A percentile compares a stretch with the other conserved stretches of the same genome.
Evolutionary conservation across 768 basidiomycete genomes (phyloP).

Genomic region (Mycena galericulata): DNA sequence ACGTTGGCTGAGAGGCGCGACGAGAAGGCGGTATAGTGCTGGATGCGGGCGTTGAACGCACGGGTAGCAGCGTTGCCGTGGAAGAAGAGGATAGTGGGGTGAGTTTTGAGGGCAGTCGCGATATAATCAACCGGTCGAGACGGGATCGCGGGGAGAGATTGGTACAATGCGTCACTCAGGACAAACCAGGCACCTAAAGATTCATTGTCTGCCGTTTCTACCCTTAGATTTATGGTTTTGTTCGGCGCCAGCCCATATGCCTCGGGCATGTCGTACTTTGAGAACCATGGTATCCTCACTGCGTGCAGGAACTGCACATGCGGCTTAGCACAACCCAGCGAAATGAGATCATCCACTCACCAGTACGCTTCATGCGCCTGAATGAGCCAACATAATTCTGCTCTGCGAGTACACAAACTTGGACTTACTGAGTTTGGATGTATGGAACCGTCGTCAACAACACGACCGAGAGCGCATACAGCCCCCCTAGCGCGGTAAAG

Average conservation of each 20-base stretch:
- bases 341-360: conserved; percentile 7
- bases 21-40: conserved; percentile 73
- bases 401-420: conserved; percentile 15
- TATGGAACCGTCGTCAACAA: conserved; percentile 67
- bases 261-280: conserved; percentile 77
- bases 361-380: conserved; percentile 11
- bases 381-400: conserved; percentile 9
- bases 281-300: conserved; percentile 70
- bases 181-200: conserved; percentile 90
- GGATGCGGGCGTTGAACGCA: conserved; percentile 74
- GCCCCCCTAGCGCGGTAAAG: conserved; percentile 56
- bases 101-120: conserved; percentile 61
- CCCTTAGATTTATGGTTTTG: conserved; percentile 78
- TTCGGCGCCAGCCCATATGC: conserved; percentile 85
- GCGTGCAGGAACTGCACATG: conserved; percentile 60
- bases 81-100: conserved; percentile 89
- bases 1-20: conserved; percentile 80
- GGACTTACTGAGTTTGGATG: conserved; percentile 76
- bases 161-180: conserved; percentile 75
- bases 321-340: background rate
- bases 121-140: conserved; percentile 56
- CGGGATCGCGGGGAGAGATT: conserved; percentile 55
- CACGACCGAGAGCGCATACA: conserved; percentile 66
- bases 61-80: conserved; percentile 93
- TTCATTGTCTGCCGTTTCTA: conserved; percentile 82